Evolutionary conservation across 306 rosid genomes (phyloP), one percentile per base, ranked within the genome.

Genomic region (Ormosia emarginata): DNA sequence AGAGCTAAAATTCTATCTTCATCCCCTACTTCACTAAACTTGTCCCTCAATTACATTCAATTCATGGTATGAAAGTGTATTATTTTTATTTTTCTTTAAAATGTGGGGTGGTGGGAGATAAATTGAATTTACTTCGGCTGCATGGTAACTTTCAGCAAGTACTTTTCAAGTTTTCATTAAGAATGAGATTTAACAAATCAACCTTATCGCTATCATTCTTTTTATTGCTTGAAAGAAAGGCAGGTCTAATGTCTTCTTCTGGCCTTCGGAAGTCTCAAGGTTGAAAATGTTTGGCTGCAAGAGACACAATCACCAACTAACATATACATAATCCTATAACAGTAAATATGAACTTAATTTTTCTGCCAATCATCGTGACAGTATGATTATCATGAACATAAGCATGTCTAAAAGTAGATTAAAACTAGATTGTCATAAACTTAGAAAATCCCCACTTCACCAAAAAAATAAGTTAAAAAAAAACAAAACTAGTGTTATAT

Each of bases 201-300:
- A 74, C 44, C 24, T 72, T 46, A 62, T 71, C 79, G 62, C 67
- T 30, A 6, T 73, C 79, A 63, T 81, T 72, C 74, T 52, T 81
- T 24, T 63, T 63, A 71, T 81, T 39, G 84, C 74, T 81, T 81
- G 65, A 50, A 81, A 72, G 84, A 72, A 81, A 81, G 79, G 84
- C 44, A 40, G 79, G 67, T 81, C 74, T 50, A 73, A 64, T 40
- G 84, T 73, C 84, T 17, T 80, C 52, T 14, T 81, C 46, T 59
- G 12, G 9, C 64, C 79, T 47, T 32, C 15, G 61, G 53, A 74
- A 40, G 61, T 32, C 49, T 49, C 13, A 4, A 7, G 55, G 32
- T 80, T 53, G 52, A 72, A 71, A 2, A 15, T 81, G 77, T 68
- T 40, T 69, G 49, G 67, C 71, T 69, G 39, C 71, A 56, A 68